Percentiles rank a stretch among this genome's conserved stretches.
Evolutionary conservation across 352 stramenopile species (phyloP).

Genomic region (Phytophthora hibernalis): DNA sequence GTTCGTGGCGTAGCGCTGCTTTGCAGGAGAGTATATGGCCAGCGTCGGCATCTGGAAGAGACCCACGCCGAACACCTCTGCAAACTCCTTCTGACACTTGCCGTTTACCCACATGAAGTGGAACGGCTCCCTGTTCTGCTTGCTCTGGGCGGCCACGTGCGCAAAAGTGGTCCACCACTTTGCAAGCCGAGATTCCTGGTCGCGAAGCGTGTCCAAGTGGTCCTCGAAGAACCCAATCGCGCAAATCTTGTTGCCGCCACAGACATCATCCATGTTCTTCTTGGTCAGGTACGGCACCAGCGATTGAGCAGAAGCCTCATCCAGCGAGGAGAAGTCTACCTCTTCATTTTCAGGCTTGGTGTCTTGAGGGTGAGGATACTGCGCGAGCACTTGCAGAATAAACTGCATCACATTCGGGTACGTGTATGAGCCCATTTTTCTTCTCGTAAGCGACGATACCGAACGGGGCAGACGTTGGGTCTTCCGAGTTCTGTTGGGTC

Average conservation of each 20-base stretch:
- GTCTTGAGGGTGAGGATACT: constrained; percentile 68
- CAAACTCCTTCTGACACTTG: constrained; percentile 77
- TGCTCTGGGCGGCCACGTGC: constrained; percentile 55
- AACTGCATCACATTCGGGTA: constrained; percentile 79
- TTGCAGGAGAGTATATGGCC: constrained; percentile 77
- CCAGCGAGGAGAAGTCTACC: constrained; percentile 36
- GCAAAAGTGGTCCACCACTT: constrained; percentile 52
- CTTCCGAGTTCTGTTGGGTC: constrained; percentile 31
- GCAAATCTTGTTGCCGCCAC: constrained; percentile 72
- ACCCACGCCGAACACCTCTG: constrained; percentile 70
- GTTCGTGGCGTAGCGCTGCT: constrained; percentile 75
- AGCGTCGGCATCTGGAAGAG: constrained; percentile 82
- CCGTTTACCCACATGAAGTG: constrained; percentile 82
- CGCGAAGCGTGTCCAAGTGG: constrained; percentile 53
- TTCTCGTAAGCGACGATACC: constrained; percentile 75
- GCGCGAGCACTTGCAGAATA: constrained; percentile 61
- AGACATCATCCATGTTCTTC: constrained; percentile 59
- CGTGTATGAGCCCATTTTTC: constrained; percentile 69
- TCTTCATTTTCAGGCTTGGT: constrained; percentile 25
- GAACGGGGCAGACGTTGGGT: constrained; percentile 51
- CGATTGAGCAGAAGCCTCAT: constrained; percentile 29
- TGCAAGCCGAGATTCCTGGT: constrained; percentile 49
- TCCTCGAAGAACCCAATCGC: constrained; percentile 81
- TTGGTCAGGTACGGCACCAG: constrained; percentile 64
- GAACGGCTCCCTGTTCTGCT: constrained; percentile 63